Conservation (phyloP, 331 rosid genomes). For the Saraca asoca region DNA sequence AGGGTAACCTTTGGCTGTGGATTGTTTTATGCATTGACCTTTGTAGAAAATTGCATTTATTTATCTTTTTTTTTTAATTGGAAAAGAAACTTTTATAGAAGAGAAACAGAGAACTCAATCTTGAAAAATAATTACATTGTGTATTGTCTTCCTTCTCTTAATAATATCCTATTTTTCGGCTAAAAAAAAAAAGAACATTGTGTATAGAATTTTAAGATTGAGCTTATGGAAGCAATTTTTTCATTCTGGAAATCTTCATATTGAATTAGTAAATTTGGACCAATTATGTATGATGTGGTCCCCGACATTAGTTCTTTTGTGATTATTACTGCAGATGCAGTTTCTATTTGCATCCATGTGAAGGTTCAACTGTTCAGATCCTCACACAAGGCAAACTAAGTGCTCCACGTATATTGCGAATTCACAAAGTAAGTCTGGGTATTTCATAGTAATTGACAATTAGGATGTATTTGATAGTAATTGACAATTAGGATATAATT, state of each 20-base stretch:
- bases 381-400: slow-evolving; percentile 97
- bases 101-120: too few species aligned
- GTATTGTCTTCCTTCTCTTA: too few species aligned
- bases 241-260: slow-evolving; percentile 21
- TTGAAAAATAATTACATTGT: slow-evolving; percentile 1
- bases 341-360: slow-evolving; percentile 92
- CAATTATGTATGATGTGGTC: slow-evolving; percentile 12
- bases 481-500: slow-evolving; percentile 15
- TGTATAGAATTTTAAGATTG: slow-evolving; percentile 19
- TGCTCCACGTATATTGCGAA: slow-evolving; percentile 96
- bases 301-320: slow-evolving; percentile 29
- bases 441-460: slow-evolving; percentile 22
- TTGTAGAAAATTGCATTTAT: neutral
- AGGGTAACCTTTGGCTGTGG: slow-evolving; percentile 4
- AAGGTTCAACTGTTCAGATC: slow-evolving; percentile 86
- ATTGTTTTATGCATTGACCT: slow-evolving; percentile 2
- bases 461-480: slow-evolving; percentile 17
- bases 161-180: too few species aligned
- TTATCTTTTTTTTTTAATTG: too few species aligned
- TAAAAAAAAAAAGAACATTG: neutral
- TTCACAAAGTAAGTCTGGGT: slow-evolving; percentile 70
- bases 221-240: slow-evolving; percentile 11
- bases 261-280: neutral
- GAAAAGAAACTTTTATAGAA: too few species aligned
- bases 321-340: slow-evolving; percentile 70